These are phyloP conservation scores for Chenopodium quinoa DNA, from an alignment of 148 eudicot genomes.

Conservation along the genomic window DNA sequence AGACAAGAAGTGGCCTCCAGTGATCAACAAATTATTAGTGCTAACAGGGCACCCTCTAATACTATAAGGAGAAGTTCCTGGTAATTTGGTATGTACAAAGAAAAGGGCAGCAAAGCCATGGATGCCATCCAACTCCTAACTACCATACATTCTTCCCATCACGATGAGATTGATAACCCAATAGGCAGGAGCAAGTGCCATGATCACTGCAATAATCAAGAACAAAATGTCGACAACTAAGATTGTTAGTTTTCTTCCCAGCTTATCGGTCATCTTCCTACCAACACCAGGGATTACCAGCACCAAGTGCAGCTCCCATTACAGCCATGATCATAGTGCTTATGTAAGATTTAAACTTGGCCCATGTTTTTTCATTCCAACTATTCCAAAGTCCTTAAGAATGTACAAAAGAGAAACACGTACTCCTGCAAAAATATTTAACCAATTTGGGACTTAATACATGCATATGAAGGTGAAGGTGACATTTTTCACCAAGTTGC, in stretches of 20 bases:
- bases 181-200: constrained; percentile 16
- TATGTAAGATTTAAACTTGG: constrained; percentile 1
- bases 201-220: constrained; percentile 2
- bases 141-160: constrained; percentile 14
- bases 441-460: not conserved
- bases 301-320: constrained; percentile 28
- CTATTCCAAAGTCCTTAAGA: constrained; percentile 22
- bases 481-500: not conserved
- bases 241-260: constrained; percentile 23
- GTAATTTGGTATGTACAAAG: constrained; percentile 26
- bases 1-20: too few relatives aligned
- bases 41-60: constrained; percentile 1
- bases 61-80: constrained; percentile 28
- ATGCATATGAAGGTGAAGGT: not conserved
- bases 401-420: constrained; percentile 18
- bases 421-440: not conserved
- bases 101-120: constrained; percentile 10
- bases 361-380: constrained; percentile 23
- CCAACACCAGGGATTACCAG: constrained; percentile 2
- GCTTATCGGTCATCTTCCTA: constrained; percentile 19
- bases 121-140: constrained; percentile 32
- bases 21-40: too few relatives aligned
- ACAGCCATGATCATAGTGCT: constrained; percentile 25
- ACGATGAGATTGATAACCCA: constrained; percentile 23
- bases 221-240: constrained; percentile 18